Conservation (phyloP, 2,329 filamentous ascomycete genomes). For the Phialophora chinensis region DNA sequence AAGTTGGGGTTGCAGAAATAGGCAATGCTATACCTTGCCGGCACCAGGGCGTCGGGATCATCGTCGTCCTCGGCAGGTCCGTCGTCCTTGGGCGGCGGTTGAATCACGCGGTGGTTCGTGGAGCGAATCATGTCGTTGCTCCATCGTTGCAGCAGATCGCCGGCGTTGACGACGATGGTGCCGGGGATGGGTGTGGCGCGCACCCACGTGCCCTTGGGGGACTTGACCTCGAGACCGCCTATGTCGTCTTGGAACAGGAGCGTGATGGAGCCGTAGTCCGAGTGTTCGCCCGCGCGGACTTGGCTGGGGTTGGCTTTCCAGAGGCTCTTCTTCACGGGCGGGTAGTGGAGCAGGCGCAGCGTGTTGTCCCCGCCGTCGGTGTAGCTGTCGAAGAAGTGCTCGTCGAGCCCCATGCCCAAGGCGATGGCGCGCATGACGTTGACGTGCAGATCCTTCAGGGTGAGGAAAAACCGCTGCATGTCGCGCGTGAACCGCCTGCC, state of each 20-base stretch:
- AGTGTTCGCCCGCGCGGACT: conserved; percentile 77
- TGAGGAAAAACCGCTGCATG: conserved; percentile 77
- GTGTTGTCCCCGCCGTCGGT: conserved; percentile 74
- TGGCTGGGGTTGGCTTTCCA: conserved; percentile 71
- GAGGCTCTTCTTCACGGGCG: conserved; percentile 67
- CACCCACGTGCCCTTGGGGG: conserved; percentile 77
- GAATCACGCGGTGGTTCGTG: conserved; percentile 87
- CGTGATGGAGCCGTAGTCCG: conserved; percentile 64
- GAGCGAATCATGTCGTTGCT: conserved; percentile 90
- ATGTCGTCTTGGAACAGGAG: conserved; percentile 62
- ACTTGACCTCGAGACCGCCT: conserved; percentile 67
- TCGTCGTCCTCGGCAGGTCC: conserved; percentile 51
- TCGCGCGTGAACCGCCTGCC: conserved; percentile 68
- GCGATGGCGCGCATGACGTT: conserved; percentile 85
- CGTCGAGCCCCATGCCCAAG: conserved; percentile 75
- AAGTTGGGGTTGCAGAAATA: conserved; percentile 93
- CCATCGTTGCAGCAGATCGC: conserved; percentile 85
- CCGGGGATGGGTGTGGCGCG: conserved; percentile 81
- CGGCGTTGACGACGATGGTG: conserved; percentile 87
- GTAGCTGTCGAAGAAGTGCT: conserved; percentile 76
- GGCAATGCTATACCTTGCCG: conserved; percentile 79
- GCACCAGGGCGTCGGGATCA: conserved; percentile 60
- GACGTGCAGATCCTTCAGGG: conserved; percentile 74
- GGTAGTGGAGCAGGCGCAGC: conserved; percentile 78
- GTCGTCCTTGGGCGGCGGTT: conserved; percentile 65